These are phyloP conservation scores for Corchorus capsularis DNA, from an alignment of 345 rosid species.

Conservation along the genomic window DNA sequence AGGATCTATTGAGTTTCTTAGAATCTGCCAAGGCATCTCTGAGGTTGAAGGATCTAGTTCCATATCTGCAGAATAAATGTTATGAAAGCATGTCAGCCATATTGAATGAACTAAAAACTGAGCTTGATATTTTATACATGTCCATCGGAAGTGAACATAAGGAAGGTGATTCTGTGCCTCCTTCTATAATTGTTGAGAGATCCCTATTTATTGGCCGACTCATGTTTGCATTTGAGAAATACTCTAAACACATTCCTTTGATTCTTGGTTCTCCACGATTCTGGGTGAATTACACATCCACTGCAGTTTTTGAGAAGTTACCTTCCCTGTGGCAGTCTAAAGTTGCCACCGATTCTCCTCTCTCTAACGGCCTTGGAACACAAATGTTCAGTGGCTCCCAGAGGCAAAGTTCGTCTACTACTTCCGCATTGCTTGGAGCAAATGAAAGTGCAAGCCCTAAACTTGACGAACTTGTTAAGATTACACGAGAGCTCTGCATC, in stretches of 20 bases:
- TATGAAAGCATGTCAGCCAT: constrained; percentile 72
- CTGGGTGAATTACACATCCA: constrained; percentile 72
- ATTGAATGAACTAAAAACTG: constrained; percentile 60
- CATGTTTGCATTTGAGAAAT: constrained; percentile 78
- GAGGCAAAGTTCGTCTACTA: constrained; percentile 75
- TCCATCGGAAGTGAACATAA: constrained; percentile 47
- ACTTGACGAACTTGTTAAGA: constrained; percentile 62
- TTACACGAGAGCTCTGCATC: constrained; percentile 69
- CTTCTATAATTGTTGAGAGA: constrained; percentile 75
- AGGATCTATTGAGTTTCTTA: constrained; percentile 83
- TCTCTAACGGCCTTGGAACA: constrained; percentile 56
- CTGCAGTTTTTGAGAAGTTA: constrained; percentile 62
- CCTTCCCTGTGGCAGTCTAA: constrained; percentile 69
- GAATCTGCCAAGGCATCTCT: constrained; percentile 89
- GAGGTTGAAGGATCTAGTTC: constrained; percentile 79
- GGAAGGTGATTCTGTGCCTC: constrained; percentile 43
- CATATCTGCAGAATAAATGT: constrained; percentile 79
- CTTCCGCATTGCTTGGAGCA: constrained; percentile 81
- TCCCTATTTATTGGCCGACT: constrained; percentile 92
- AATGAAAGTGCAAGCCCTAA: constrained; percentile 76
- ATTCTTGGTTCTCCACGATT: constrained; percentile 92
- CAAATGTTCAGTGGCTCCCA: constrained; percentile 51
- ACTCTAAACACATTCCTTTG: constrained; percentile 78
- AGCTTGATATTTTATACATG: constrained; percentile 59
- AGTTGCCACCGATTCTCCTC: constrained; percentile 40